phyloP scores from a whole-genome alignment of 768 basidiomycete species.

The Collybia mongolica region DNA sequence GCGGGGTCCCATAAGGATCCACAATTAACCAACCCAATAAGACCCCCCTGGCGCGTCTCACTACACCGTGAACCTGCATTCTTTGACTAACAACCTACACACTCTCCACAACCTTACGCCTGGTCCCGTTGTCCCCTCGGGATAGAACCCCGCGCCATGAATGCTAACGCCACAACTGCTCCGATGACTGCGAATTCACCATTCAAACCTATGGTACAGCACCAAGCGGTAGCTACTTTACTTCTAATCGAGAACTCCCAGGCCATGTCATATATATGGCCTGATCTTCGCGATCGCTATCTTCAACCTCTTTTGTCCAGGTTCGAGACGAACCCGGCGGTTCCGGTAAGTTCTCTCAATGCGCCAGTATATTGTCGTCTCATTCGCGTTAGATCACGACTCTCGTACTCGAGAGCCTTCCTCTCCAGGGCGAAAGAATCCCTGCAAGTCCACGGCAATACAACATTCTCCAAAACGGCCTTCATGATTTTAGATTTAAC shows the following conservation, averaged over 20 bases:
- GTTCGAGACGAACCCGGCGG: conserved; percentile 36
- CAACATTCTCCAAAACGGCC: conserved; percentile 32
- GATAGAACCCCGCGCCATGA: conserved; percentile 7
- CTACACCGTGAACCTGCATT: conserved; percentile 6
- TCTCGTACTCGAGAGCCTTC: conserved; percentile 46
- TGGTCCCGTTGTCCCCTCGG: conserved; percentile 1
- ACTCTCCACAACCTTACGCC: conserved; percentile 4
- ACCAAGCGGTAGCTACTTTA: conserved; percentile 38
- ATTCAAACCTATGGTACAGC: conserved; percentile 19
- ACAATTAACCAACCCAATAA: conserved; percentile 20
- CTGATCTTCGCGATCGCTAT: conserved; percentile 46
- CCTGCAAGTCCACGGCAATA: conserved; percentile 37
- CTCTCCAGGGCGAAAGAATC: conserved; percentile 29
- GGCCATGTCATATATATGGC: conserved; percentile 42
- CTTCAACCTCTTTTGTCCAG: conserved; percentile 40
- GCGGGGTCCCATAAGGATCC: conserved; percentile 39
- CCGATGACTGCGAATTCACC: conserved; percentile 10
- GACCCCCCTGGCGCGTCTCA: conserved; percentile 6
- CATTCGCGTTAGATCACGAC: conserved; percentile 34
- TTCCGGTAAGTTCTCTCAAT: conserved; percentile 34
- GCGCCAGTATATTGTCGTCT: conserved; percentile 4
- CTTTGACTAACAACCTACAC: conserved; percentile 4
- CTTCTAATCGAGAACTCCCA: conserved; percentile 58
- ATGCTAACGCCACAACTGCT: conserved; percentile 4
- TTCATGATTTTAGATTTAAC: conserved; percentile 43